Percentiles rank a stretch among this genome's conserved stretches.
Conservation (phyloP, 2,329 filamentous ascomycete genomes). For the Diplodia sapinea region DNA sequence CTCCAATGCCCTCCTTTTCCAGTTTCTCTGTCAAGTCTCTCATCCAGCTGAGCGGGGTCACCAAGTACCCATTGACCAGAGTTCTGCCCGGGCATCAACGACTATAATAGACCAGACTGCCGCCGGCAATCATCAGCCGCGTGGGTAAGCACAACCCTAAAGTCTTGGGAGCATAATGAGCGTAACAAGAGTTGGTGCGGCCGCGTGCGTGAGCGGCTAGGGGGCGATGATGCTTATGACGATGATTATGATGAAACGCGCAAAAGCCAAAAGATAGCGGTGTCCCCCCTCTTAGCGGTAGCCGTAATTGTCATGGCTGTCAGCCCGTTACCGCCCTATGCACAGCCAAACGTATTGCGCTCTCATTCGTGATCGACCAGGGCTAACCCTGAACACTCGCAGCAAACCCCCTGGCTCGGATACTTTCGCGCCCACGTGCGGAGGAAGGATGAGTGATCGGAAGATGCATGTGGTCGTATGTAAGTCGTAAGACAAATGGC, state of each 20-base stretch:
- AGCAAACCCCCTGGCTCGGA: conserved; percentile 15
- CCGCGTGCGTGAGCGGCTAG: conserved; percentile 13
- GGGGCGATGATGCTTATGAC: neutral
- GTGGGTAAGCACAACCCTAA: conserved; percentile 1
- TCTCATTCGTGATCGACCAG: neutral
- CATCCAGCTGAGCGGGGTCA: neutral
- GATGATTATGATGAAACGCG: conserved; percentile 16
- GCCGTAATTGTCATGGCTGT: conserved; percentile 12
- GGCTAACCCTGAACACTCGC: conserved; percentile 7
- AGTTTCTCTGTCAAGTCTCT: neutral
- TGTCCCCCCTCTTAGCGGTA: neutral
- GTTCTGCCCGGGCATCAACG: neutral
- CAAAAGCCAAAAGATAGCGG: conserved; percentile 3
- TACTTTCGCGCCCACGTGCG: conserved; percentile 24
- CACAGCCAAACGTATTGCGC: neutral
- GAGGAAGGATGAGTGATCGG: conserved; percentile 11
- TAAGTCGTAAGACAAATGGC: conserved; percentile 19
- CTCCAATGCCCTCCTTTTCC: neutral
- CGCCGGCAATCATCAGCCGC: conserved; percentile 24
- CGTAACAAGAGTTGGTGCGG: neutral
- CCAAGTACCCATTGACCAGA: neutral
- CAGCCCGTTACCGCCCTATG: conserved; percentile 1
- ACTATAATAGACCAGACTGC: neutral
- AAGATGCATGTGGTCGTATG: conserved; percentile 10
- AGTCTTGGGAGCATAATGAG: neutral